Evolutionary conservation across 805 yeast genomes (phyloP).

Genomic region (Metahyphopichia silvanorum): DNA sequence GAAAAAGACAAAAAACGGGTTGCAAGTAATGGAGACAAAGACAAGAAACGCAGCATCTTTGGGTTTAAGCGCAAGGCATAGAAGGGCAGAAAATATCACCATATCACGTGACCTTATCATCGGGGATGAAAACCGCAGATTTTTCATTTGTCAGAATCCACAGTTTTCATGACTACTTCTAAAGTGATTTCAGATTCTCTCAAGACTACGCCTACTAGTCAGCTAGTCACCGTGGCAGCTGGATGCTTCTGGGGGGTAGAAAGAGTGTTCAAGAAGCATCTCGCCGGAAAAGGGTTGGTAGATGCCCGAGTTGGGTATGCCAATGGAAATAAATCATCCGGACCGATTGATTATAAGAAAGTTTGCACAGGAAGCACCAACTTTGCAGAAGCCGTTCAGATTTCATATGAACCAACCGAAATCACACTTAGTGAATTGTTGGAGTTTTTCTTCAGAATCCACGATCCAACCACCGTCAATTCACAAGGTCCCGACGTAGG

Average conservation of each 20-base stretch:
- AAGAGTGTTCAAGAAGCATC: constrained; percentile 72
- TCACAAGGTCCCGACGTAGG: constrained; percentile 88
- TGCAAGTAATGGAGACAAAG: constrained; percentile 11
- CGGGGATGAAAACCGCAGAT: not conserved
- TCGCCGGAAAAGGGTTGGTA: constrained; percentile 57
- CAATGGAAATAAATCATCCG: constrained; percentile 65
- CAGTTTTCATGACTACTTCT: constrained; percentile 7
- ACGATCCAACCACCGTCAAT: constrained; percentile 86
- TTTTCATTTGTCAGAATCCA: not conserved
- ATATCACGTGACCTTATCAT: not conserved
- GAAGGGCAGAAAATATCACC: not conserved
- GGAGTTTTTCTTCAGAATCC: constrained; percentile 86
- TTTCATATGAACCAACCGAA: constrained; percentile 72
- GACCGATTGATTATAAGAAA: constrained; percentile 47
- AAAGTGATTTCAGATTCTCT: constrained; percentile 30
- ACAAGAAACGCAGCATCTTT: constrained; percentile 29
- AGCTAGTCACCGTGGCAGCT: constrained; percentile 45
- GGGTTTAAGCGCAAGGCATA: constrained; percentile 29
- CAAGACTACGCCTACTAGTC: constrained; percentile 30
- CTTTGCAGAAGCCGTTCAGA: constrained; percentile 78
- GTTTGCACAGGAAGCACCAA: constrained; percentile 80
- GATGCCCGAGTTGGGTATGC: constrained; percentile 89
- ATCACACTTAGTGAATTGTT: constrained; percentile 59
- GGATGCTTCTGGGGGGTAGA: constrained; percentile 92
- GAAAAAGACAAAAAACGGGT: constrained; percentile 17